Percentiles rank a stretch among this genome's conserved stretches.
Evolutionary conservation across 441 rosid genomes (phyloP).

Genomic region (Theobroma grandiflorum): DNA sequence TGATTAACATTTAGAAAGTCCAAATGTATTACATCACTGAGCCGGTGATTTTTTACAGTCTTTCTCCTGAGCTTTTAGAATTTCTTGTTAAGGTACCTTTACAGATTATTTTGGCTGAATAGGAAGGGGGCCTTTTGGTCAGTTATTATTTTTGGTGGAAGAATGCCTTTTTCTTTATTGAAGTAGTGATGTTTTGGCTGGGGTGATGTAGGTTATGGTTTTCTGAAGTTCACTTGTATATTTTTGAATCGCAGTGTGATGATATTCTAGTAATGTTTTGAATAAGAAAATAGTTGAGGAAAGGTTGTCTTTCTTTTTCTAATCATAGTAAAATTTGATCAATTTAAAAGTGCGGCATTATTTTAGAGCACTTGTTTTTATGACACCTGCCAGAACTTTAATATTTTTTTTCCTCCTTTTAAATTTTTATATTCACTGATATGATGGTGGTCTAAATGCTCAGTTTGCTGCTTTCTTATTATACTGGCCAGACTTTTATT

Average conservation of each 20-base stretch:
- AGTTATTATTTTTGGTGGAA: constrained; percentile 14
- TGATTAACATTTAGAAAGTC: neutral
- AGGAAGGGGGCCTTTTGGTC: neutral
- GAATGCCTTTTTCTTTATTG: constrained; percentile 4
- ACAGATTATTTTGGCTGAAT: neutral
- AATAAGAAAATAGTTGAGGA: neutral
- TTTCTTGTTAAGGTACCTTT: constrained; percentile 1
- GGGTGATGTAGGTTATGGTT: constrained; percentile 4
- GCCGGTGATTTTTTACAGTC: neutral
- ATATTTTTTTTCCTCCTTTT: constrained; percentile 5
- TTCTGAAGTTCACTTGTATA: neutral
- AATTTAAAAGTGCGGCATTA: neutral
- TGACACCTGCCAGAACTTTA: neutral
- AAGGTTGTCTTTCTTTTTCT: neutral
- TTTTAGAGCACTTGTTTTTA: neutral
- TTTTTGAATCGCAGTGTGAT: neutral
- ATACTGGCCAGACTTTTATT: neutral
- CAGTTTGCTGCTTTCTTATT: neutral
- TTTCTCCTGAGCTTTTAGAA: neutral
- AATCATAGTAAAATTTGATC: too few relatives aligned
- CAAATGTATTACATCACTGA: neutral
- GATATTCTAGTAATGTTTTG: neutral
- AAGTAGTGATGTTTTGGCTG: neutral
- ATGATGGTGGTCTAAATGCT: neutral
- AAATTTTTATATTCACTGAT: neutral